Percentiles rank a stretch among this genome's conserved stretches.
phyloP scores from a whole-genome alignment of 2,329 filamentous ascomycete species.

The Hypomyces rosellus region DNA sequence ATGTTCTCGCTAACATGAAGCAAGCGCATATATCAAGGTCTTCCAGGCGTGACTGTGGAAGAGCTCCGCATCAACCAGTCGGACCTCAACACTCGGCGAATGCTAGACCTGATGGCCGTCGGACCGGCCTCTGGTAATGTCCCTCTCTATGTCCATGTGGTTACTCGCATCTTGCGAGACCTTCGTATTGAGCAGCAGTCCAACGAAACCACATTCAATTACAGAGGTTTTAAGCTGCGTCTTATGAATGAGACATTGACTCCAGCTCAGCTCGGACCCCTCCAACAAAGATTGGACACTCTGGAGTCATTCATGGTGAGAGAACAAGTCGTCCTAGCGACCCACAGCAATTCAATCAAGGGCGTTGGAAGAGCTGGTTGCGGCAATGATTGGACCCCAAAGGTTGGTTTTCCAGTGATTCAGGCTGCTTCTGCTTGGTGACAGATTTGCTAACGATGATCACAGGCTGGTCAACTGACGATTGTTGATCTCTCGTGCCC shows the following conservation, averaged over 20 bases:
- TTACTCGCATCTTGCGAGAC: conserved; percentile 50
- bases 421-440: neutral
- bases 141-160: conserved; percentile 53
- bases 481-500: conserved; percentile 66
- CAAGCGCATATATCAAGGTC: conserved; percentile 1
- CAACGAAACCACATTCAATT: conserved; percentile 37
- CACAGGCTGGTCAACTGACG: conserved; percentile 28
- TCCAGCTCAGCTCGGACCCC: conserved; percentile 43
- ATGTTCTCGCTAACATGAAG: neutral
- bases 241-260: conserved; percentile 33
- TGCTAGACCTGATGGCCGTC: conserved; percentile 56
- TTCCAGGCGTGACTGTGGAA: conserved; percentile 38
- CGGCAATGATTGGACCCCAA: conserved; percentile 16
- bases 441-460: neutral
- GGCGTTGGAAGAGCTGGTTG: neutral
- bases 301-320: conserved; percentile 43
- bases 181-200: conserved; percentile 43
- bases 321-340: conserved; percentile 12
- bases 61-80: conserved; percentile 44
- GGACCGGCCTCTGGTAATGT: conserved; percentile 26
- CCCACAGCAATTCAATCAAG: neutral
- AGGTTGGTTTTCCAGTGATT: conserved; percentile 10
- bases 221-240: conserved; percentile 38
- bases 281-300: conserved; percentile 35
- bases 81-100: conserved; percentile 50